Conservation (phyloP, 1,139 yeast genomes). For the Suhomyces ambrosiae region DNA sequence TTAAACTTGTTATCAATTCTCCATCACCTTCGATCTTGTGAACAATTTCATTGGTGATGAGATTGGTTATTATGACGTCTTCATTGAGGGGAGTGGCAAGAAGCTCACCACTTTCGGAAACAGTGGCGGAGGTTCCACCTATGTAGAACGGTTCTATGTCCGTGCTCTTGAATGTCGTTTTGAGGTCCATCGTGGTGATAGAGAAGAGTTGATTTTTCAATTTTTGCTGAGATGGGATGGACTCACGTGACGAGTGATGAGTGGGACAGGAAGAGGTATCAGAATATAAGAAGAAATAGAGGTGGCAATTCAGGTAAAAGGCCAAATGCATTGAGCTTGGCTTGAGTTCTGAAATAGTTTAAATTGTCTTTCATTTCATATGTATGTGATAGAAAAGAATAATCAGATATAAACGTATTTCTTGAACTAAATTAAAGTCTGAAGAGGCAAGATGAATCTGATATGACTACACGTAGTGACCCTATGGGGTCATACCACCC, state of each 20-base stretch:
- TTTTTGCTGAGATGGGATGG: slow-evolving; percentile 8
- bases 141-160: slow-evolving; percentile 73
- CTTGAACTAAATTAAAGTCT: no score
- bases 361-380: no score
- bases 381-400: no score
- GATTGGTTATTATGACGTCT: slow-evolving; percentile 70
- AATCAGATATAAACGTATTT: no score
- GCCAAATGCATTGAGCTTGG: neutral
- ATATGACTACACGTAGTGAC: no score
- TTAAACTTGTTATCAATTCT: slow-evolving; percentile 74
- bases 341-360: no score
- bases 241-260: slow-evolving; percentile 1
- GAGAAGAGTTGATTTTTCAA: slow-evolving; percentile 3
- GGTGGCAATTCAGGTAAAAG: neutral
- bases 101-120: slow-evolving; percentile 63
- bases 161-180: slow-evolving; percentile 35
- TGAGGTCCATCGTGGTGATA: slow-evolving; percentile 28
- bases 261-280: neutral
- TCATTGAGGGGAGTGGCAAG: slow-evolving; percentile 83
- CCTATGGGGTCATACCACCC: no score
- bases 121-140: slow-evolving; percentile 77
- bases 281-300: neutral
- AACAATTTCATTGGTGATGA: slow-evolving; percentile 57
- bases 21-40: slow-evolving; percentile 82
- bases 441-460: no score